Percentiles rank a stretch among this genome's conserved stretches.
phyloP scores from a whole-genome alignment of 1,139 yeast genomes.

The Scheffersomyces cryptocercus region DNA sequence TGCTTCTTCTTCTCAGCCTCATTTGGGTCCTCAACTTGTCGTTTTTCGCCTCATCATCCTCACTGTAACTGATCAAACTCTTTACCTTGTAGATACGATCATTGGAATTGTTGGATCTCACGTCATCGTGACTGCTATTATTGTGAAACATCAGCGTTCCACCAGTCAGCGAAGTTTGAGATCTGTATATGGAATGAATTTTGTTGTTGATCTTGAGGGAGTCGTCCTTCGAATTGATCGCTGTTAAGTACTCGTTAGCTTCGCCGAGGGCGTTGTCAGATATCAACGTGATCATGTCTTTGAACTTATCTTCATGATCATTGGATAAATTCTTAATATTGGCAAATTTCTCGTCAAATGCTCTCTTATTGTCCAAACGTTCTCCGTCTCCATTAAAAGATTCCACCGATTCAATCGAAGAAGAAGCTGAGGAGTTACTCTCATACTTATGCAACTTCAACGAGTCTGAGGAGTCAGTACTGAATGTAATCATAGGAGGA shows the following conservation, averaged over 20 bases:
- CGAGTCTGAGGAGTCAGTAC: conserved; percentile 3
- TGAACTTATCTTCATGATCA: conserved; percentile 16
- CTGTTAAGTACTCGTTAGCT: conserved; percentile 23
- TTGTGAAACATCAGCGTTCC: background rate
- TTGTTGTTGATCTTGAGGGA: conserved; percentile 23
- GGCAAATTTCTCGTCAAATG: conserved; percentile 7
- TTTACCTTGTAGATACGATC: conserved; percentile 42
- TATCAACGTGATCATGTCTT: conserved; percentile 23
- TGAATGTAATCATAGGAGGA: conserved; percentile 1
- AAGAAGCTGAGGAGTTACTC: conserved; percentile 1
- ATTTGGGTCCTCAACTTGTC: conserved; percentile 19
- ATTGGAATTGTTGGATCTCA: conserved; percentile 1
- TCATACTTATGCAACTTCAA: conserved; percentile 1
- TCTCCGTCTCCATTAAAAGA: conserved; percentile 10
- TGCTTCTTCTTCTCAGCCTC: conserved; percentile 12
- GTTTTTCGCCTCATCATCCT: conserved; percentile 24
- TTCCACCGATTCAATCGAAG: conserved; percentile 17
- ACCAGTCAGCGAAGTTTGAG: conserved; percentile 16
- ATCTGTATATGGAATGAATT: conserved; percentile 34
- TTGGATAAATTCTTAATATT: conserved; percentile 2
- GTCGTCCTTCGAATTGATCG: conserved; percentile 23
- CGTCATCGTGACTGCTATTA: background rate
- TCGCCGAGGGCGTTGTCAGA: conserved; percentile 34
- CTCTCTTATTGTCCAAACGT: conserved; percentile 4
- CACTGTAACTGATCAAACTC: conserved; percentile 34